Conservation (phyloP, 768 basidiomycete genomes). For the Sarcodon aspratus region DNA sequence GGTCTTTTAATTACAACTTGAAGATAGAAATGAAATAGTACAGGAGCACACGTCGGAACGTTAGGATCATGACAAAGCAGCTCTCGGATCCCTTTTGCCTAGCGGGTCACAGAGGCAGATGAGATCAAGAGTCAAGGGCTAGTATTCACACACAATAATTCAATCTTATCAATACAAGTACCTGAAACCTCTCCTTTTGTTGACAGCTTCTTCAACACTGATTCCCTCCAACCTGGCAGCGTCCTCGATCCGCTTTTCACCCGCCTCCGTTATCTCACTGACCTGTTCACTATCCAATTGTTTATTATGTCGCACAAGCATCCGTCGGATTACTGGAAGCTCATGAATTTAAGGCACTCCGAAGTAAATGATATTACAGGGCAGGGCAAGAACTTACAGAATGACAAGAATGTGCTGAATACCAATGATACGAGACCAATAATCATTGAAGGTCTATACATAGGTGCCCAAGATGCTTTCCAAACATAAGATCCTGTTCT, state of each 20-base stretch:
- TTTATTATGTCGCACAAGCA: slow-evolving; percentile 40
- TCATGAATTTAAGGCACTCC: not conserved
- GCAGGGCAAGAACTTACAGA: slow-evolving; percentile 18
- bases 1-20: too few relatives aligned
- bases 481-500: slow-evolving; percentile 54
- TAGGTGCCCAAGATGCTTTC: slow-evolving; percentile 49
- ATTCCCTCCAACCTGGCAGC: slow-evolving; percentile 50
- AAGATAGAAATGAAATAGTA: too few relatives aligned
- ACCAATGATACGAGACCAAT: slow-evolving; percentile 28
- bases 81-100: too few relatives aligned
- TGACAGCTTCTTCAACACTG: slow-evolving; percentile 46
- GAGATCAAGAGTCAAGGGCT: too few relatives aligned
- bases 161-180: slow-evolving; percentile 32
- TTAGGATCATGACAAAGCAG: too few relatives aligned
- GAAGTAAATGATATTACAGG: not conserved
- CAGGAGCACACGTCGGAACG: too few relatives aligned
- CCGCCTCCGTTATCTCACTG: slow-evolving; percentile 28
- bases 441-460: slow-evolving; percentile 42
- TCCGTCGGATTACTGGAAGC: slow-evolving; percentile 26
- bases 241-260: slow-evolving; percentile 39
- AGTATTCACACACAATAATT: not conserved
- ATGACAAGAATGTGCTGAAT: slow-evolving; percentile 16
- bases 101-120: too few relatives aligned
- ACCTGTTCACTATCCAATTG: slow-evolving; percentile 37
- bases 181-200: slow-evolving; percentile 43